A percentile compares a stretch with the other conserved stretches of the same genome.
These are phyloP conservation scores for Malassezia cuniculi DNA, from an alignment of 1,284 basidiomycete species.

Conservation along the genomic window DNA sequence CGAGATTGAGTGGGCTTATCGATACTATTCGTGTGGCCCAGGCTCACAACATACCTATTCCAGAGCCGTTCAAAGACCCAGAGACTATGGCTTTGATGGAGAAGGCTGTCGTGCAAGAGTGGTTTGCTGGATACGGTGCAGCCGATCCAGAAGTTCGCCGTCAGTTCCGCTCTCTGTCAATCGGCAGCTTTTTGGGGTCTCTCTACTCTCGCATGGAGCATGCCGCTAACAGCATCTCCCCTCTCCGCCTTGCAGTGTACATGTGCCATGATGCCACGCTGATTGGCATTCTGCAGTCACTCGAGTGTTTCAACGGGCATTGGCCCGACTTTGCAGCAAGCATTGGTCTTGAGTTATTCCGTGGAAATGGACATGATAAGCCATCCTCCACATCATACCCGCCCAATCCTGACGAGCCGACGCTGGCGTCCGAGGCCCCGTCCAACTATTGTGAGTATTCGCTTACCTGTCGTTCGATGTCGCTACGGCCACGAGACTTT, in stretches of 20 bases:
- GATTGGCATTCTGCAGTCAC: conserved; percentile 56
- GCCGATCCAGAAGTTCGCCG: conserved; percentile 42
- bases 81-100: conserved; percentile 50
- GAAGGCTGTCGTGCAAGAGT: conserved; percentile 60
- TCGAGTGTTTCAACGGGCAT: conserved; percentile 65
- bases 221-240: conserved; percentile 16
- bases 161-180: conserved; percentile 62
- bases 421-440: conserved; percentile 2
- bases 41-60: conserved; percentile 54
- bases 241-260: conserved; percentile 48
- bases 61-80: conserved; percentile 17
- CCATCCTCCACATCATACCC: conserved; percentile 13
- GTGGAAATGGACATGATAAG: conserved; percentile 12
- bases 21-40: conserved; percentile 55
- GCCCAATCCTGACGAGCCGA: not conserved
- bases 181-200: conserved; percentile 61
- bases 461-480: conserved; percentile 53
- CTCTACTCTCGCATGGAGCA: conserved; percentile 53
- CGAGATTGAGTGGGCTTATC: conserved; percentile 63
- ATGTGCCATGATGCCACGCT: conserved; percentile 56
- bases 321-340: conserved; percentile 45
- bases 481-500: conserved; percentile 63
- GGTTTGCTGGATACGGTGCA: conserved; percentile 55
- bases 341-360: conserved; percentile 34
- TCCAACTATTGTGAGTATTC: conserved; percentile 15